Evolutionary conservation across 257 asterid species (phyloP).

Genomic region (Penstemon davidsonii): DNA sequence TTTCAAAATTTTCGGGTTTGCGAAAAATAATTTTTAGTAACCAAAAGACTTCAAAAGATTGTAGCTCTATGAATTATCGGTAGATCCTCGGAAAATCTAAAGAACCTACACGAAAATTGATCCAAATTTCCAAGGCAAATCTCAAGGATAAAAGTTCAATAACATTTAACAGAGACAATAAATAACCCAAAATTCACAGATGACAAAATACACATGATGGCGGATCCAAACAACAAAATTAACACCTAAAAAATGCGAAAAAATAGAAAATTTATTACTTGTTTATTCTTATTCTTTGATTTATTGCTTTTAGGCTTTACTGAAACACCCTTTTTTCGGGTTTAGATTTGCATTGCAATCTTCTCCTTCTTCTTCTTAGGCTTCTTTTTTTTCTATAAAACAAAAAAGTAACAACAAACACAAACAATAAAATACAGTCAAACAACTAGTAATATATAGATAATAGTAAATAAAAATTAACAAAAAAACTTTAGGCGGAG

Average conservation of each 20-base stretch:
- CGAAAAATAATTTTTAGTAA: too few species aligned
- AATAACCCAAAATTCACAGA: slow-evolving; percentile 22
- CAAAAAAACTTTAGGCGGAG: slow-evolving; percentile 34
- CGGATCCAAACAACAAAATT: slow-evolving; percentile 30
- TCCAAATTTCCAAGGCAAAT: neutral
- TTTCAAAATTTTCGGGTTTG: neutral
- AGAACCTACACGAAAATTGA: too few species aligned
- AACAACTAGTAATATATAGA: slow-evolving; percentile 15
- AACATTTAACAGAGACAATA: slow-evolving; percentile 14
- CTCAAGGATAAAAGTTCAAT: slow-evolving; percentile 9
- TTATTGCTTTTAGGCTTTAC: slow-evolving; percentile 42
- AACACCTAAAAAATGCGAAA: neutral
- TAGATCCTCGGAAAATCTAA: too few species aligned
- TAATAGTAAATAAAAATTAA: neutral
- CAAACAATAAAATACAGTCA: slow-evolving; percentile 14
- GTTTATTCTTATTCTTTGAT: slow-evolving; percentile 44
- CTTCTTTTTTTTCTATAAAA: slow-evolving; percentile 20
- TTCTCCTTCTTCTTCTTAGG: slow-evolving; percentile 25
- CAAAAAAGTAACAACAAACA: slow-evolving; percentile 13
- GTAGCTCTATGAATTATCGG: too few species aligned
- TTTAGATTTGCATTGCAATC: slow-evolving; percentile 33
- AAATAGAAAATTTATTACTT: slow-evolving; percentile 35
- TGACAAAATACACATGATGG: neutral
- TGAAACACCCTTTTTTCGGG: slow-evolving; percentile 37
- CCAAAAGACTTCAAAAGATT: too few species aligned